Evolutionary conservation across 2,329 filamentous ascomycete species (phyloP).

Genomic region (Escovopsis weberi): DNA sequence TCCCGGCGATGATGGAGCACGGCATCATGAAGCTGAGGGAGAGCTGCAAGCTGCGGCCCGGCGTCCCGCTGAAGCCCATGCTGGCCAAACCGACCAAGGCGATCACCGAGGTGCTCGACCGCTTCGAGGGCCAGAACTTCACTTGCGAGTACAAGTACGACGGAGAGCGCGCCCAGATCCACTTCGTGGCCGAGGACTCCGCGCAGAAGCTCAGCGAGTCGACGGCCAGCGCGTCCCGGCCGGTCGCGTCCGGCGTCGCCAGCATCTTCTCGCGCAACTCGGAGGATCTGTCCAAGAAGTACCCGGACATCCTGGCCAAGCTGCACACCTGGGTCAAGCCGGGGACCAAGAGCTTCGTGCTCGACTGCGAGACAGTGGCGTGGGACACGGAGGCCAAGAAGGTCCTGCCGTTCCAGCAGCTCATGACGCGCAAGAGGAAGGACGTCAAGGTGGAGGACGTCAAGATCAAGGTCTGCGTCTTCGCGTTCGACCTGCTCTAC

Average conservation of each 20-base stretch:
- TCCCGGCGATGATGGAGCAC: constrained; percentile 75
- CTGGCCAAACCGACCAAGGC: constrained; percentile 96
- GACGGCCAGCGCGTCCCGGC: constrained; percentile 44
- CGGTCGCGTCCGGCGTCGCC: constrained; percentile 58
- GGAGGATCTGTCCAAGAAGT: constrained; percentile 93
- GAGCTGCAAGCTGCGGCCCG: constrained; percentile 80
- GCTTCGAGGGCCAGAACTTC: constrained; percentile 89
- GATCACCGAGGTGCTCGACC: constrained; percentile 91
- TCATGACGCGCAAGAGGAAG: constrained; percentile 97
- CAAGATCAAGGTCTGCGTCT: constrained; percentile 93
- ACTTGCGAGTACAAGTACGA: constrained; percentile 99
- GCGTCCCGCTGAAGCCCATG: constrained; percentile 95
- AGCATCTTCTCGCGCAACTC: constrained; percentile 97
- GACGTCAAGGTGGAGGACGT: constrained; percentile 92
- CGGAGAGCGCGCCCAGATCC: constrained; percentile 94
- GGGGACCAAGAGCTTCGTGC: constrained; percentile 83
- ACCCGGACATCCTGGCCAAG: constrained; percentile 85
- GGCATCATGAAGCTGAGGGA: constrained; percentile 74
- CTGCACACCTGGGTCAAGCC: constrained; percentile 79
- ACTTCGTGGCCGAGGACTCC: constrained; percentile 79
- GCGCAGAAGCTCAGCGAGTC: constrained; percentile 52
- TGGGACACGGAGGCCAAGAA: constrained; percentile 96
- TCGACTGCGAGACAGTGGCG: constrained; percentile 96
- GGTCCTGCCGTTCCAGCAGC: constrained; percentile 88
- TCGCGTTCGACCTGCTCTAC: constrained; percentile 89